Conservation (phyloP, 176 grass and related monocot genomes). For the Triticum turgidum region DNA sequence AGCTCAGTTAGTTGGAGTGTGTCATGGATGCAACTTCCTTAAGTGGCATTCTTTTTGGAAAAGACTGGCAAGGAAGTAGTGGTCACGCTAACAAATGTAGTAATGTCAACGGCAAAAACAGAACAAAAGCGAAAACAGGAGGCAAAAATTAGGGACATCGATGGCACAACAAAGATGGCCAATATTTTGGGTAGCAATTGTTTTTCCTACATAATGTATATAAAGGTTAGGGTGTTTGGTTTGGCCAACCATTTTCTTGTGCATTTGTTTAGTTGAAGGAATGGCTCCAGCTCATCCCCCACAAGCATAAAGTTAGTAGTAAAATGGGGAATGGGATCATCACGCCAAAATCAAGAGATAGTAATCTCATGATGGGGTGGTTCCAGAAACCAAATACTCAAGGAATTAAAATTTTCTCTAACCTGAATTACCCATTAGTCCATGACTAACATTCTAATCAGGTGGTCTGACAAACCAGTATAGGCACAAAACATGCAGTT, state of each 20-base stretch:
- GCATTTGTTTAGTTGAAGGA: not conserved
- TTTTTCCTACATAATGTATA: not conserved
- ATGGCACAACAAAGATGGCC: not conserved
- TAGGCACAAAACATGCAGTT: not conserved
- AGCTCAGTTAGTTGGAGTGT: not conserved
- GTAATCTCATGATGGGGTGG: not conserved
- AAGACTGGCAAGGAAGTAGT: not conserved
- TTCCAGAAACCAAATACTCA: not conserved
- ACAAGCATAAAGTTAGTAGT: not conserved
- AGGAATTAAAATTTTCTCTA: not conserved
- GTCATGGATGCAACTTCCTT: not conserved
- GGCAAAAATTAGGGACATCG: not conserved
- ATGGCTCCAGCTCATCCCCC: not conserved
- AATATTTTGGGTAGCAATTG: not conserved
- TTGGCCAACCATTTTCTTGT: not conserved
- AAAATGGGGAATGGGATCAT: not conserved
- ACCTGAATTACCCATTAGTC: not conserved
- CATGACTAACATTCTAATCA: slow-evolving; percentile 7
- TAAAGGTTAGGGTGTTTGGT: not conserved
- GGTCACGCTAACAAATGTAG: not conserved
- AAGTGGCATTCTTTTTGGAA: not conserved
- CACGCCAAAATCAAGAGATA: not conserved
- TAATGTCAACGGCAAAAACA: not conserved
- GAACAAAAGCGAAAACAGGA: not conserved
- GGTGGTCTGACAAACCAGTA: not conserved